These are phyloP conservation scores for Chlorociboria aeruginascens DNA, from an alignment of 495 filamentous ascomycete genomes.

Conservation along the genomic window DNA sequence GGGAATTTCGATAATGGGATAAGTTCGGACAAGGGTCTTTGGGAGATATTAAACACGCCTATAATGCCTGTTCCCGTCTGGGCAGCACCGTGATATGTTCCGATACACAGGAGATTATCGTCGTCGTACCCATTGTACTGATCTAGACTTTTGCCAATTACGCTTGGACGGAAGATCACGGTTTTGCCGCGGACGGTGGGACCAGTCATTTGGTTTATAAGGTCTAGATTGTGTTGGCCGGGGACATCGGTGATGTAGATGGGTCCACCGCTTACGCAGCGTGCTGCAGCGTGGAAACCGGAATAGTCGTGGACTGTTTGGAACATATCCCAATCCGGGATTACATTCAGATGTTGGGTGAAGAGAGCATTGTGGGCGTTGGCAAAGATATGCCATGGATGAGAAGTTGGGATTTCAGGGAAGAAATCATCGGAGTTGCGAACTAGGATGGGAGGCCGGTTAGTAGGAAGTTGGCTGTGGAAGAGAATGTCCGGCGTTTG, in stretches of 20 bases:
- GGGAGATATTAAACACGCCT: conserved; percentile 71
- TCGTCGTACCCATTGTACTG: conserved; percentile 66
- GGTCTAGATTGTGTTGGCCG: conserved; percentile 57
- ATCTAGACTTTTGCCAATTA: conserved; percentile 55
- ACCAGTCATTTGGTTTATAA: conserved; percentile 68
- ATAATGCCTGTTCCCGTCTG: conserved; percentile 62
- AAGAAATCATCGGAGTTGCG: conserved; percentile 95
- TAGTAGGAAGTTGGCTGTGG: conserved; percentile 63
- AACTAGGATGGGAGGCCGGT: conserved; percentile 54
- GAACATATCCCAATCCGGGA: conserved; percentile 99
- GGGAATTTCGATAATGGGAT: conserved; percentile 60
- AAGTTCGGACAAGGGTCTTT: conserved; percentile 45
- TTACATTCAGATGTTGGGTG: conserved; percentile 43
- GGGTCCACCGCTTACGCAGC: conserved; percentile 83
- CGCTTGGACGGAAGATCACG: conserved; percentile 64
- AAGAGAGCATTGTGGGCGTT: conserved; percentile 88
- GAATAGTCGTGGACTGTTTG: conserved; percentile 72
- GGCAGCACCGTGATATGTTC: conserved; percentile 53
- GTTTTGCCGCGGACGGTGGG: conserved; percentile 54
- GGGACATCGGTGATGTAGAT: conserved; percentile 89
- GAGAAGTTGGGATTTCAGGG: conserved; percentile 61
- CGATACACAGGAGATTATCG: conserved; percentile 60
- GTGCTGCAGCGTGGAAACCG: conserved; percentile 75
- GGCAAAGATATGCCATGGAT: conserved; percentile 89
- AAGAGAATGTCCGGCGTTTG: conserved; percentile 75